phyloP scores from a whole-genome alignment of 805 yeast genomes.

The Zygosaccharomyces pseudorouxii region DNA sequence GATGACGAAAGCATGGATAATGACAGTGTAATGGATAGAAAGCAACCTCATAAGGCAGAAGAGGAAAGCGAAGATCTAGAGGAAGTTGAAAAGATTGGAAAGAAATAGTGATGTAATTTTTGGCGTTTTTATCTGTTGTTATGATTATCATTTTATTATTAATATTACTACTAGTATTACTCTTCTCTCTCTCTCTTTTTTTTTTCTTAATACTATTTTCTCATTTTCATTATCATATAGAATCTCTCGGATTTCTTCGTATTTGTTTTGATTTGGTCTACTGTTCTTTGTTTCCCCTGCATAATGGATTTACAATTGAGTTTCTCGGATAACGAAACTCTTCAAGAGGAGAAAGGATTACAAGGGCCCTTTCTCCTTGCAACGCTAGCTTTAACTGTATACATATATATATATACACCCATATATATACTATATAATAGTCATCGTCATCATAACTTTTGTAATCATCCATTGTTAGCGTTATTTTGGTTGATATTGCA shows the following conservation, averaged over 20 bases:
- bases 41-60: slow-evolving; percentile 31
- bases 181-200: neutral
- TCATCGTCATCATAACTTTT: neutral
- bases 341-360: neutral
- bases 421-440: neutral
- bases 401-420: neutral
- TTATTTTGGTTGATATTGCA: neutral
- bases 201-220: neutral
- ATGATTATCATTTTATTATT: neutral
- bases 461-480: neutral
- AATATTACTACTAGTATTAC: neutral
- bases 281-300: neutral
- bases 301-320: neutral
- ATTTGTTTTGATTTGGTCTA: neutral
- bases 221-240: neutral
- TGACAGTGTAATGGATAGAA: slow-evolving; percentile 36
- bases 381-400: neutral
- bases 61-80: slow-evolving; percentile 35
- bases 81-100: slow-evolving; percentile 27
- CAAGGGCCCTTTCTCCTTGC: neutral
- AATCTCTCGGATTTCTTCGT: neutral
- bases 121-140: slow-evolving; percentile 1
- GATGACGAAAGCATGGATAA: slow-evolving; percentile 34
- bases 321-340: neutral
- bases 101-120: slow-evolving; percentile 13